Evolutionary conservation across 345 rosid species (phyloP), one percentile per base, ranked within the genome.

Genomic region (Odontarrhena argentea): DNA sequence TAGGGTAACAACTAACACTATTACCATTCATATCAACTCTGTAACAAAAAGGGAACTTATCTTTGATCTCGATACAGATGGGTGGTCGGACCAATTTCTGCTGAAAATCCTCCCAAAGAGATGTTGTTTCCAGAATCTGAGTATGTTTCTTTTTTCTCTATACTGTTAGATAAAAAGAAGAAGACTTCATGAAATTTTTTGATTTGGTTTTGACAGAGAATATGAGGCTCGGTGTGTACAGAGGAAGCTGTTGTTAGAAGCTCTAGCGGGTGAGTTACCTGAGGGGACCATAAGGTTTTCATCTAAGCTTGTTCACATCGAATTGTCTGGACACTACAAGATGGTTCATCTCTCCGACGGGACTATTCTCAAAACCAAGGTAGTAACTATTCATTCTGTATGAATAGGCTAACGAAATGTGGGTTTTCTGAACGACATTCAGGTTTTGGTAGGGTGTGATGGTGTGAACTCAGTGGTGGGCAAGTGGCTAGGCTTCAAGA

Each of bases 381-480:
- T 88, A 68, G 49, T 58, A 8, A 8, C 37, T 9, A 25, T 64
- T 56, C 26, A 10, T 12, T 18, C 35, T 58, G 44, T 34, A 15
- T 28, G 11, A 28, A 68, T 30, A 9, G 24, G 53, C 4, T 8
- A 54, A 38, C 6, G 14, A 47, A 37, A n/a, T 46, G 11, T 7
- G 9, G 25, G 25, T 9, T 41, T 44, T 70, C 53, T 70, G 42
- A 62, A 71, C 70, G 67, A 18, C 48, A 35, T 43, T 5, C 66
- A 85, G 91, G 81, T 82, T 62, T 74, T 86, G 79, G 70, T 90
- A 43, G 94, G 95, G 61, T 82, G 92, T 51, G 94, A 85, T 51
- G 94, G 94, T 32, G 85, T 84, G 55, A 79, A 86, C 63, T 87
- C 97, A 2, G 77, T 78, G 43, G 85, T 82, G 69, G 81, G 86